Conservation (phyloP, 176 grass and related monocot species). For the Canna indica region DNA sequence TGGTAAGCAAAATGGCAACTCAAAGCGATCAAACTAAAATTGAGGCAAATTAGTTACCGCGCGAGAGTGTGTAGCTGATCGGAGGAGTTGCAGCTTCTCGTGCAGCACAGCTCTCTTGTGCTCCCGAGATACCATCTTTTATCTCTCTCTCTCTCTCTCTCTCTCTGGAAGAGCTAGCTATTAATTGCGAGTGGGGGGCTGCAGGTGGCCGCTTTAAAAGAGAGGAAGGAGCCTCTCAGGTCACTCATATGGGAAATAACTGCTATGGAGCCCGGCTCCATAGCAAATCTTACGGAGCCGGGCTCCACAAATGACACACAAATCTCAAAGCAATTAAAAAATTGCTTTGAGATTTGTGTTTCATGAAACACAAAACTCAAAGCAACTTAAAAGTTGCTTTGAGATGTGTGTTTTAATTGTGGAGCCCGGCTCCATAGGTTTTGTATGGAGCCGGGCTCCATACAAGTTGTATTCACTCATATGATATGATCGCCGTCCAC, state of each 20-base stretch:
- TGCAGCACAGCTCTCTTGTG: slow-evolving; percentile 17
- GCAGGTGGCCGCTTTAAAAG: slow-evolving; percentile 6
- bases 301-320: too few relatives aligned
- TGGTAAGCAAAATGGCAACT: neutral
- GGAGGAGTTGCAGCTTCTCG: slow-evolving; percentile 26
- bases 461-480: too few relatives aligned
- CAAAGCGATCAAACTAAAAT: neutral
- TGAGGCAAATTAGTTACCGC: slow-evolving; percentile 24
- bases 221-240: neutral
- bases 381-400: too few relatives aligned
- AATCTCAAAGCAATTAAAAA: too few relatives aligned
- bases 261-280: too few relatives aligned
- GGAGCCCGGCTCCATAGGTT: too few relatives aligned
- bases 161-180: neutral
- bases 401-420: too few relatives aligned
- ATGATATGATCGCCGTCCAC: neutral
- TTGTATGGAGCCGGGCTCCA: too few relatives aligned
- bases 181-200: neutral
- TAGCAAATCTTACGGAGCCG: too few relatives aligned
- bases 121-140: slow-evolving; percentile 20
- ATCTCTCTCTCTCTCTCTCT: slow-evolving; percentile 8
- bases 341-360: too few relatives aligned
- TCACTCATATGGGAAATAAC: too few relatives aligned
- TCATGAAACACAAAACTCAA: too few relatives aligned
- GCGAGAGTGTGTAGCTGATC: slow-evolving; percentile 17